Evolutionary conservation across 2,329 filamentous ascomycete species (phyloP).

Genomic region (Mycosphaerella arachidis): DNA sequence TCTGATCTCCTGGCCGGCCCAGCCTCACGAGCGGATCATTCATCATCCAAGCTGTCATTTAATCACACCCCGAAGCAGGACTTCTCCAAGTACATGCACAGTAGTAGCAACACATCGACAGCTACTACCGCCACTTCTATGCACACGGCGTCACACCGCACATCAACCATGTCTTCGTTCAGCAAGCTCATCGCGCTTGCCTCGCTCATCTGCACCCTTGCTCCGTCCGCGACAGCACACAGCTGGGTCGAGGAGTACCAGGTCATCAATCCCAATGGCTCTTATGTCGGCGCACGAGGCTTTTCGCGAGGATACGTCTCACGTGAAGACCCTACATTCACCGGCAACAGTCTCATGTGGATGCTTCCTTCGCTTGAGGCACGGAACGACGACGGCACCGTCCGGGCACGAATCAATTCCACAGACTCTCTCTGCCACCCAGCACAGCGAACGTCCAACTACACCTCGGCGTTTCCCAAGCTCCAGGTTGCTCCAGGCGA

Average conservation of each 20-base stretch:
- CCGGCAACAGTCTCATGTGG: slow-evolving; percentile 56
- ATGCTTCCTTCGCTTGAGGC: slow-evolving; percentile 54
- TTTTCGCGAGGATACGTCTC: slow-evolving; percentile 68
- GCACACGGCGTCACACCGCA: background rate
- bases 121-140: slow-evolving; percentile 5
- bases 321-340: slow-evolving; percentile 54
- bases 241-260: slow-evolving; percentile 77
- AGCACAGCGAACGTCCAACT: slow-evolving; percentile 55
- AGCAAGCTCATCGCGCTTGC: slow-evolving; percentile 11
- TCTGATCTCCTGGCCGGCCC: slow-evolving; percentile 15
- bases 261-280: slow-evolving; percentile 68
- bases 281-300: slow-evolving; percentile 65
- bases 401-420: slow-evolving; percentile 45
- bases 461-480: slow-evolving; percentile 53
- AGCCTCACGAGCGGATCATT: slow-evolving; percentile 16
- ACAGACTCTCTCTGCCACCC: slow-evolving; percentile 60
- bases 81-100: slow-evolving; percentile 12
- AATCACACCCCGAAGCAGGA: slow-evolving; percentile 18
- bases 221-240: slow-evolving; percentile 50
- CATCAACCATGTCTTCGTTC: slow-evolving; percentile 11
- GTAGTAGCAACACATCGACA: slow-evolving; percentile 3
- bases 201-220: slow-evolving; percentile 25
- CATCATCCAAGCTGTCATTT: slow-evolving; percentile 12
- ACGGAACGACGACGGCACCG: slow-evolving; percentile 25
- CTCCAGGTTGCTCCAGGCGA: slow-evolving; percentile 53